A percentile compares a stretch with the other conserved stretches of the same genome.
phyloP scores from a whole-genome alignment of 139 green algal genomes.

The Chlorella sp. region DNA sequence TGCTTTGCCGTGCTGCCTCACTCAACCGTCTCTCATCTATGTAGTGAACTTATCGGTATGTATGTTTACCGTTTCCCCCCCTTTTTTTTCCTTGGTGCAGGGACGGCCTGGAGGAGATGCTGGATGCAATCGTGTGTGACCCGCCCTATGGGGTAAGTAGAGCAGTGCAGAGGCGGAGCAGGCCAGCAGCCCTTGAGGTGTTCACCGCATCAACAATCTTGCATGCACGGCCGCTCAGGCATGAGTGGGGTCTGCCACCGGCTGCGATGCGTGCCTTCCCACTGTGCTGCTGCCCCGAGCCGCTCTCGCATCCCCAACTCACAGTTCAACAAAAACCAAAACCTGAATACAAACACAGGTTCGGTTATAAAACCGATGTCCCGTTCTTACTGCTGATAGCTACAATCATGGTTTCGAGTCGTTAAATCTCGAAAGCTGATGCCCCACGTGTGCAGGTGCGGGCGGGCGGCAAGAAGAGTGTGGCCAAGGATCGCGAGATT shows the following conservation, averaged over 20 bases:
- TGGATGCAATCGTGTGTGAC: constrained; percentile 92
- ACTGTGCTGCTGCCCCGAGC: not conserved
- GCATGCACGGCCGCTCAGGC: too few species aligned
- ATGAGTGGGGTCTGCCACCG: not conserved
- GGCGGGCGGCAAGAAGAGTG: constrained; percentile 88
- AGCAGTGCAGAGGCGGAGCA: not conserved
- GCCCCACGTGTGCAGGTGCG: constrained; percentile 59
- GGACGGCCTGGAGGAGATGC: constrained; percentile 55
- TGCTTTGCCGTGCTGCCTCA: too few species aligned
- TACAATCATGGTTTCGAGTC: too few species aligned
- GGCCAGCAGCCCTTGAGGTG: not conserved
- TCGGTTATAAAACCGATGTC: too few species aligned
- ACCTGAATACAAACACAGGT: too few species aligned
- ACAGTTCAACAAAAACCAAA: too few species aligned
- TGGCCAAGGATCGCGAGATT: constrained; percentile 49
- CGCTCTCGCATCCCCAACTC: not conserved
- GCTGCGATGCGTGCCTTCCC: not conserved
- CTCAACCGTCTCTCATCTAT: too few species aligned
- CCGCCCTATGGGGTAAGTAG: constrained; percentile 88
- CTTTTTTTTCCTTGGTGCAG: not conserved
- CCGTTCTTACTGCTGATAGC: too few species aligned
- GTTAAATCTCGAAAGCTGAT: too few species aligned
- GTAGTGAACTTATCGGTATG: too few species aligned
- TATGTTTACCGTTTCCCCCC: too few species aligned
- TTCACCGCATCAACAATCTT: not conserved